A percentile compares a stretch with the other conserved stretches of the same genome.
phyloP scores from a whole-genome alignment of 495 filamentous ascomycete genomes.

The Daldinia caldariorum region DNA sequence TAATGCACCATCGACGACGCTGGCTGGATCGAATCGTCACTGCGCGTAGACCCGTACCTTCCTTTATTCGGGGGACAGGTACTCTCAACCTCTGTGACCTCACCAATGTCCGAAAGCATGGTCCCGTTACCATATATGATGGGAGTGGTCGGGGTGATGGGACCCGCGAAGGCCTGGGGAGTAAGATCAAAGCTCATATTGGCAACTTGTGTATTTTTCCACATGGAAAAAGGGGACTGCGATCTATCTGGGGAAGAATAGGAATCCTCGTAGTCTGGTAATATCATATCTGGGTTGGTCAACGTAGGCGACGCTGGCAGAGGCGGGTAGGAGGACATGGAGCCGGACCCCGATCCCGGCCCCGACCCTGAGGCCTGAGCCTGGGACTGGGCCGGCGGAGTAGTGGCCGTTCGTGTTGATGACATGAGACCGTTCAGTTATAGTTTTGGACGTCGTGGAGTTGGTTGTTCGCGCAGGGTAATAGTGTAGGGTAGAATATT shows the following conservation, averaged over 20 bases:
- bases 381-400: conserved; percentile 35
- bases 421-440: conserved; percentile 12
- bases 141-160: conserved; percentile 63
- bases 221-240: conserved; percentile 55
- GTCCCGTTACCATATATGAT: conserved; percentile 70
- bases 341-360: conserved; percentile 39
- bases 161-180: conserved; percentile 58
- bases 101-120: conserved; percentile 77
- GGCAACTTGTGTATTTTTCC: conserved; percentile 54
- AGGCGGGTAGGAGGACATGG: conserved; percentile 53
- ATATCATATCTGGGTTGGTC: conserved; percentile 94
- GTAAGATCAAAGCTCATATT: conserved; percentile 50
- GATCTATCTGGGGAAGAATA: conserved; percentile 57
- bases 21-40: conserved; percentile 37
- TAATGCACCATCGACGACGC: conserved; percentile 42
- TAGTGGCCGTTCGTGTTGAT: conserved; percentile 41
- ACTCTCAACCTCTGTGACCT: conserved; percentile 71
- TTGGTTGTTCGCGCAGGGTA: conserved; percentile 4
- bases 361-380: conserved; percentile 30
- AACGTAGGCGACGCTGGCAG: conserved; percentile 78
- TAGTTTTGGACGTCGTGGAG: conserved; percentile 14
- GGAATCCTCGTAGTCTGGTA: conserved; percentile 73
- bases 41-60: conserved; percentile 41
- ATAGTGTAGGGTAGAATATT: neutral
- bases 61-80: conserved; percentile 46